phyloP scores from a whole-genome alignment of 176 grass and related monocot species.

The Triticum monococcum region DNA sequence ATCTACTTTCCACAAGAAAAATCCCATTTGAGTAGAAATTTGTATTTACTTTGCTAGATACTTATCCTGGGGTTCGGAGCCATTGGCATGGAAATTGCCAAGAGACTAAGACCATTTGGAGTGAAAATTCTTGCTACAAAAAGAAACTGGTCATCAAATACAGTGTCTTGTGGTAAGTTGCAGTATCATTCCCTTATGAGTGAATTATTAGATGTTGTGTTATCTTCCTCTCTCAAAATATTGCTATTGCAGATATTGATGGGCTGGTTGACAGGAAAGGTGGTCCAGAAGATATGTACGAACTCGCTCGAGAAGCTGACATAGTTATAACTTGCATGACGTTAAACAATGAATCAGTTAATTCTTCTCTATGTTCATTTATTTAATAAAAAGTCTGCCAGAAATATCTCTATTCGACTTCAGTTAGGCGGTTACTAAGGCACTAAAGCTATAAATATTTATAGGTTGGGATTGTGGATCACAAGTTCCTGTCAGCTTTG shows the following conservation, averaged over 20 bases:
- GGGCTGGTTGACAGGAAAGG: slow-evolving; percentile 82
- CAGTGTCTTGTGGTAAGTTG: slow-evolving; percentile 49
- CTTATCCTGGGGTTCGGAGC: slow-evolving; percentile 89
- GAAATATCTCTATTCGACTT: not conserved
- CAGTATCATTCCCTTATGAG: not conserved
- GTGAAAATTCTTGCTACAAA: slow-evolving; percentile 88
- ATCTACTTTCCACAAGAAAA: not conserved
- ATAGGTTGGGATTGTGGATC: slow-evolving; percentile 71
- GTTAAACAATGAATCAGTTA: slow-evolving; percentile 74
- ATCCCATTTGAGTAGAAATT: slow-evolving; percentile 10
- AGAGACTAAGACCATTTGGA: slow-evolving; percentile 83
- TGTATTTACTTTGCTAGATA: slow-evolving; percentile 54
- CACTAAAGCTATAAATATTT: slow-evolving; percentile 32
- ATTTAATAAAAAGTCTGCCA: not conserved
- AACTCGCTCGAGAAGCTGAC: slow-evolving; percentile 80
- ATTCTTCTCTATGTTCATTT: slow-evolving; percentile 17
- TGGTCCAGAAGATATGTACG: slow-evolving; percentile 55
- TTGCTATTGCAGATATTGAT: slow-evolving; percentile 50
- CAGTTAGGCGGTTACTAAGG: not conserved
- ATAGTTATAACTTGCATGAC: slow-evolving; percentile 81
- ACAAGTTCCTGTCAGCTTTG: slow-evolving; percentile 80
- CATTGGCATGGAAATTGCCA: slow-evolving; percentile 81
- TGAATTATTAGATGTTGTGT: not conserved
- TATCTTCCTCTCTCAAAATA: slow-evolving; percentile 25
- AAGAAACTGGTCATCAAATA: slow-evolving; percentile 76